phyloP scores from a whole-genome alignment of 2,329 filamentous ascomycete species.

The Botrytis galanthina region DNA sequence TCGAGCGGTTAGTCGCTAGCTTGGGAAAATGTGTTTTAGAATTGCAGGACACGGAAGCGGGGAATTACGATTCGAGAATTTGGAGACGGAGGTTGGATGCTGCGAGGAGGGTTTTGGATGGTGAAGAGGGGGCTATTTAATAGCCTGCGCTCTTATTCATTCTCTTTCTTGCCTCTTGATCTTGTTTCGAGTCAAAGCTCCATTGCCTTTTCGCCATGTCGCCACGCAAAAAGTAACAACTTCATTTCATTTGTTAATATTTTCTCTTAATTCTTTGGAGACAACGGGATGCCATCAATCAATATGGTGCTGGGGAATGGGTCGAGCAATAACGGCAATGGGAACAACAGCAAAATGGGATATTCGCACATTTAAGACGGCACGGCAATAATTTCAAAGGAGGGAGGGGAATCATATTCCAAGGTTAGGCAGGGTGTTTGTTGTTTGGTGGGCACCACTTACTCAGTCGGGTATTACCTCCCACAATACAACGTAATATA shows the following conservation, averaged over 20 bases:
- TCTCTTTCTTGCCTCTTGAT: neutral
- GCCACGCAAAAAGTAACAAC: neutral
- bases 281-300: neutral
- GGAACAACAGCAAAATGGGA: neutral
- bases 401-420: neutral
- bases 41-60: conserved; percentile 53
- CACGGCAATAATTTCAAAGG: neutral
- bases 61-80: conserved; percentile 58
- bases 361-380: neutral
- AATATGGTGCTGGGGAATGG: neutral
- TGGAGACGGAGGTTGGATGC: conserved; percentile 72
- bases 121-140: conserved; percentile 50
- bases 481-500: neutral
- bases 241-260: neutral
- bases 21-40: conserved; percentile 60
- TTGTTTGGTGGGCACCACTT: neutral
- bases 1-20: conserved; percentile 58
- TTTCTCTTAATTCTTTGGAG: neutral
- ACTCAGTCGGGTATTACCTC: neutral
- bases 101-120: conserved; percentile 71
- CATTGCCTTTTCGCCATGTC: neutral
- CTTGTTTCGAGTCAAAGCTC: neutral
- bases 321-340: neutral
- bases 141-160: neutral
- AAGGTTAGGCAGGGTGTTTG: neutral